Conservation (phyloP, 2,329 filamentous ascomycete genomes). For the Exutisphaerella laricina region DNA sequence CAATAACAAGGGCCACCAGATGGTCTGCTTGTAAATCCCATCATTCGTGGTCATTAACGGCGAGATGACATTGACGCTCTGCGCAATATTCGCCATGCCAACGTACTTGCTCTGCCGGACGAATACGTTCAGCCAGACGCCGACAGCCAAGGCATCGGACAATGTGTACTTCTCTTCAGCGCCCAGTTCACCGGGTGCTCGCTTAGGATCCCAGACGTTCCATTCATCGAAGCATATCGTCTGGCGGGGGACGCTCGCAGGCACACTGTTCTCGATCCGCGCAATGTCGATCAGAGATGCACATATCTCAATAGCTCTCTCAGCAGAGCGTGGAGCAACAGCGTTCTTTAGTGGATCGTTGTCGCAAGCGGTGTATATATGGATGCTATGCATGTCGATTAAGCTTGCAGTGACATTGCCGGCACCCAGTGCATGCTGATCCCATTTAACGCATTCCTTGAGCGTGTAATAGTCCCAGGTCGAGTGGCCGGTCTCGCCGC, state of each 20-base stretch:
- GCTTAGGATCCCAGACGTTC: constrained; percentile 74
- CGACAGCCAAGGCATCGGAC: constrained; percentile 69
- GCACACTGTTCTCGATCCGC: constrained; percentile 60
- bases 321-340: constrained; percentile 62
- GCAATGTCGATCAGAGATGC: constrained; percentile 66
- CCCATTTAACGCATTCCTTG: constrained; percentile 58
- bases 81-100: constrained; percentile 74
- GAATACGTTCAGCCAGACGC: constrained; percentile 70
- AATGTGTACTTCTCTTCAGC: constrained; percentile 71
- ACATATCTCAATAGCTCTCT: constrained; percentile 67
- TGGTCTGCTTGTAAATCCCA: constrained; percentile 64
- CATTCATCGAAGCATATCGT: constrained; percentile 80
- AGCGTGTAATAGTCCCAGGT: constrained; percentile 70
- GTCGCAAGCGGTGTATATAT: constrained; percentile 64
- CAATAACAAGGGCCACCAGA: constrained; percentile 67
- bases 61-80: constrained; percentile 71
- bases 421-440: constrained; percentile 44
- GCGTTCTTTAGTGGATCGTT: constrained; percentile 48
- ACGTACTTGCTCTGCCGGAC: constrained; percentile 64
- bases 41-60: constrained; percentile 65
- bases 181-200: constrained; percentile 64
- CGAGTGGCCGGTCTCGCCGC: constrained; percentile 63
- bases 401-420: constrained; percentile 45
- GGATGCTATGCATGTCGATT: constrained; percentile 77
- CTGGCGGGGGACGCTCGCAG: constrained; percentile 54